A percentile compares a stretch with the other conserved stretches of the same genome.
These are phyloP conservation scores for Pythium phragmiticola DNA, from an alignment of 352 stramenopile species.

Conservation along the genomic window DNA sequence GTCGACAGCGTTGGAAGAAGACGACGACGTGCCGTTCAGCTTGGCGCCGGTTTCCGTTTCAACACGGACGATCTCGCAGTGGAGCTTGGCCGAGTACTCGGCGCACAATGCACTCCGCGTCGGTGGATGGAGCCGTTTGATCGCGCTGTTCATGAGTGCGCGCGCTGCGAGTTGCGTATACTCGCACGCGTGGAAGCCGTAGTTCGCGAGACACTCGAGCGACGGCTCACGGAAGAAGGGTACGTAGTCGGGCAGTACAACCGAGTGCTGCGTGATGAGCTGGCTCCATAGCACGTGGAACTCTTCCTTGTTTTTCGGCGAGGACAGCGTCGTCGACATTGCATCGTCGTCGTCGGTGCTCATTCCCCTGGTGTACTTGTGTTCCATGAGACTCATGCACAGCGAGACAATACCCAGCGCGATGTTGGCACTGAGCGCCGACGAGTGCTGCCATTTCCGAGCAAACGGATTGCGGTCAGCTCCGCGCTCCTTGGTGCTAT, in stretches of 20 bases:
- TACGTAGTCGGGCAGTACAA: conserved; percentile 75
- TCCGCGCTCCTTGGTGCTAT: background rate
- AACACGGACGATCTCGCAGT: conserved; percentile 75
- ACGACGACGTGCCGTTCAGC: conserved; percentile 29
- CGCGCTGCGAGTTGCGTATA: conserved; percentile 75
- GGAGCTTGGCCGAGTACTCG: conserved; percentile 77
- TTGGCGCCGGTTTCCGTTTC: conserved; percentile 59
- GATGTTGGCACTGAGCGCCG: conserved; percentile 59
- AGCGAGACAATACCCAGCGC: conserved; percentile 70
- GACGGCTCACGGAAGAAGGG: conserved; percentile 66
- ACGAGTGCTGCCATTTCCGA: conserved; percentile 76
- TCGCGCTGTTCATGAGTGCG: conserved; percentile 68
- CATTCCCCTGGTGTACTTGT: conserved; percentile 46
- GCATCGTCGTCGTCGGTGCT: conserved; percentile 12
- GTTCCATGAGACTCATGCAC: conserved; percentile 85
- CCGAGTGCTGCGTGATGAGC: conserved; percentile 81
- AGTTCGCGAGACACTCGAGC: conserved; percentile 69
- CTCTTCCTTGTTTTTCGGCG: conserved; percentile 71
- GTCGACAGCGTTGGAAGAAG: conserved; percentile 14
- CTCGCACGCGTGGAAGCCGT: conserved; percentile 73
- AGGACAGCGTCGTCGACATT: conserved; percentile 18
- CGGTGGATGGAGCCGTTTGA: conserved; percentile 57
- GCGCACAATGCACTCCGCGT: conserved; percentile 52
- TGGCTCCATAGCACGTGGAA: conserved; percentile 88
- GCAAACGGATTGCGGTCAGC: conserved; percentile 36